These are phyloP conservation scores for Naumovozyma dairenensis DNA, from an alignment of 805 yeast species.

Conservation along the genomic window DNA sequence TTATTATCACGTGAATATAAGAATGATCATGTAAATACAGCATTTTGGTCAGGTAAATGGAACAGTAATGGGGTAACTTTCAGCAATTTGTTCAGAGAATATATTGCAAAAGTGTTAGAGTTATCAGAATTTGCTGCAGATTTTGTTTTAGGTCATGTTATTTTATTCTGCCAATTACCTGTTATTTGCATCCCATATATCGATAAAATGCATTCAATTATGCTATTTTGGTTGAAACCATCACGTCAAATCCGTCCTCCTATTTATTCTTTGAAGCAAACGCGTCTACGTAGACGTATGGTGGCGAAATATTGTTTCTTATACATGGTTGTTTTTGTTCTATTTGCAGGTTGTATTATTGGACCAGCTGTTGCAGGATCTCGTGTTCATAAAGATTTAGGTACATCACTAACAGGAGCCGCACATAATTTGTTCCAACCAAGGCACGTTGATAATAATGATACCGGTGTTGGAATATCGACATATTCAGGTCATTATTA, in stretches of 20 bases:
- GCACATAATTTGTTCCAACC: slow-evolving; percentile 79
- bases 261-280: slow-evolving; percentile 90
- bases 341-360: slow-evolving; percentile 67
- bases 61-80: slow-evolving; percentile 85
- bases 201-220: slow-evolving; percentile 95
- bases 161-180: slow-evolving; percentile 85
- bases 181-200: slow-evolving; percentile 71
- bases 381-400: slow-evolving; percentile 33
- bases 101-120: slow-evolving; percentile 85
- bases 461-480: slow-evolving; percentile 51
- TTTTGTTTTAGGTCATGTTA: slow-evolving; percentile 81
- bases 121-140: slow-evolving; percentile 94
- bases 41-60: slow-evolving; percentile 99
- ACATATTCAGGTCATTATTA: slow-evolving; percentile 30
- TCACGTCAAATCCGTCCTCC: slow-evolving; percentile 95
- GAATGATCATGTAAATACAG: slow-evolving; percentile 88
- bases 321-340: slow-evolving; percentile 56
- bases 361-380: slow-evolving; percentile 87
- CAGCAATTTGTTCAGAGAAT: slow-evolving; percentile 93
- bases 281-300: slow-evolving; percentile 93
- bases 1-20: slow-evolving; percentile 89
- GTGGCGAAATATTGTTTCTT: slow-evolving; percentile 82
- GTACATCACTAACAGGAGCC: slow-evolving; percentile 30
- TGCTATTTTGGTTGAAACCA: slow-evolving; percentile 98
- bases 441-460: slow-evolving; percentile 69